phyloP scores from a whole-genome alignment of 805 yeast genomes.

The Grigorovia yakushimaensis region DNA sequence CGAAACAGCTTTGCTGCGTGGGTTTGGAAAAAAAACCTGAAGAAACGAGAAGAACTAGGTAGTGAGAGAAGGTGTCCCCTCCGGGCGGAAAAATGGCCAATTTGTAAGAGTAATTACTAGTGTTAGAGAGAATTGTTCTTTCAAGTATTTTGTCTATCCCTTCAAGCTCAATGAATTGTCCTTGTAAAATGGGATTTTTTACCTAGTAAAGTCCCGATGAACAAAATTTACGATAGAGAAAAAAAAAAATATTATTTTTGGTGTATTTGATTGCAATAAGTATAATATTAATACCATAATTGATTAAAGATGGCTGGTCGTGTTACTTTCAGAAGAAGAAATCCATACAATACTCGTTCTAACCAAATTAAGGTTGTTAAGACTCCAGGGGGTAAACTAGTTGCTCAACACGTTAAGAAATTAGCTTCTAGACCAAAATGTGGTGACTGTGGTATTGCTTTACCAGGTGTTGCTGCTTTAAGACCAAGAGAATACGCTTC shows the following conservation, averaged over 20 bases:
- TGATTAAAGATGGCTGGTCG: constrained; percentile 81
- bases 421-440: constrained; percentile 77
- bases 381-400: constrained; percentile 99
- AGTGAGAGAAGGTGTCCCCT: too few relatives aligned
- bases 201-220: background rate
- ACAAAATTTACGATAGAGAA: background rate
- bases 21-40: too few relatives aligned
- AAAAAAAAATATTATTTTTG: background rate
- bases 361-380: constrained; percentile 99
- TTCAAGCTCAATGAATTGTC: background rate
- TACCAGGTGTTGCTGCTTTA: constrained; percentile 83
- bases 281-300: background rate
- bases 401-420: constrained; percentile 96
- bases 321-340: constrained; percentile 98
- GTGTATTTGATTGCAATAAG: background rate
- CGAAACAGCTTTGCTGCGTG: too few relatives aligned
- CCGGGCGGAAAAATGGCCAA: too few relatives aligned
- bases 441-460: constrained; percentile 78
- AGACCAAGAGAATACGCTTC: constrained; percentile 98
- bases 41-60: too few relatives aligned
- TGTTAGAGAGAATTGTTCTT: too few relatives aligned
- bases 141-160: background rate
- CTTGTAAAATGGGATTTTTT: background rate
- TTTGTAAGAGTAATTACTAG: too few relatives aligned
- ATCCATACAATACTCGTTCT: constrained; percentile 99